phyloP scores from a whole-genome alignment of 441 rosid species.

The Syzygium syzygioides region DNA sequence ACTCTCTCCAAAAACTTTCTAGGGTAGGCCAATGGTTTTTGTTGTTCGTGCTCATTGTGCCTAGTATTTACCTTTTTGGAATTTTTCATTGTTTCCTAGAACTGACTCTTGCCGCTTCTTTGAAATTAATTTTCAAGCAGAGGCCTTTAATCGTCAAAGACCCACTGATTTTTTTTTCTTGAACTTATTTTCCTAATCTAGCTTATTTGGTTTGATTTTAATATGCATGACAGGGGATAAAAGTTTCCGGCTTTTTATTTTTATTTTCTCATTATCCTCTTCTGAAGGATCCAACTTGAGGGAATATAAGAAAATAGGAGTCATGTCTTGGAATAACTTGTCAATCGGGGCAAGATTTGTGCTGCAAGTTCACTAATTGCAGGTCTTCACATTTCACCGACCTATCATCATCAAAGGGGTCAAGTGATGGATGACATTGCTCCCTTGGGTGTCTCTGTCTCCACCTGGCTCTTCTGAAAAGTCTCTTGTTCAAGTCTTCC shows the following conservation, averaged over 20 bases:
- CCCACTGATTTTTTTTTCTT: too few species aligned
- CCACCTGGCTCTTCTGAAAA: not conserved
- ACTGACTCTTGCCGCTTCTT: not conserved
- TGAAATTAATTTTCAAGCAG: too few species aligned
- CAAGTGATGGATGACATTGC: not conserved
- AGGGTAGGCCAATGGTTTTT: accelerated
- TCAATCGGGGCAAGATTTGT: not conserved
- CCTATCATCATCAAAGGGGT: not conserved
- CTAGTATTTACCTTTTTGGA: not conserved
- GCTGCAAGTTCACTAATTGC: not conserved
- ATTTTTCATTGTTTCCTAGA: accelerated
- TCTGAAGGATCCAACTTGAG: not conserved
- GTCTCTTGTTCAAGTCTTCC: not conserved
- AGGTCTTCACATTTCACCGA: not conserved
- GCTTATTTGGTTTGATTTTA: too few species aligned
- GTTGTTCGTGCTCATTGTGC: not conserved
- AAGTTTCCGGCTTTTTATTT: too few species aligned
- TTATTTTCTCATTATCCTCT: not conserved
- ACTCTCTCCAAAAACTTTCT: accelerated
- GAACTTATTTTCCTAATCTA: too few species aligned
- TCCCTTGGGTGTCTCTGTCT: not conserved
- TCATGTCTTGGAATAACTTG: not conserved
- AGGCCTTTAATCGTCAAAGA: too few species aligned
- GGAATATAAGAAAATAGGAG: not conserved
- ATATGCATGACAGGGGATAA: too few species aligned